Conservation (phyloP, 148 eudicot species). For the Rhododendron henanense region DNA sequence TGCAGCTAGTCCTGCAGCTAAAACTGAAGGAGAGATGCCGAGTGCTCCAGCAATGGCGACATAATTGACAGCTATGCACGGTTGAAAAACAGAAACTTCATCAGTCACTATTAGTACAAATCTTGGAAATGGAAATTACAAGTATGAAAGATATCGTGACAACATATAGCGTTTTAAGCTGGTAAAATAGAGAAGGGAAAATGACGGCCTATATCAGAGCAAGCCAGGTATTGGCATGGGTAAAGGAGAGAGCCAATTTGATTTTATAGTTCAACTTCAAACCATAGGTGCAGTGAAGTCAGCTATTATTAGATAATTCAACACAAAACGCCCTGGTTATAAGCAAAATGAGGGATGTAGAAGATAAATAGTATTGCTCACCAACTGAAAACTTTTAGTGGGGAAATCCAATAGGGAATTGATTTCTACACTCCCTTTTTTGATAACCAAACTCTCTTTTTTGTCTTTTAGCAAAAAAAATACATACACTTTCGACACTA, state of each 20-base stretch:
- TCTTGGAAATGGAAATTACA: background rate
- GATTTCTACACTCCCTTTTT: no score
- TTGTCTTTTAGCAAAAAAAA: no score
- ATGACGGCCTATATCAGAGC: background rate
- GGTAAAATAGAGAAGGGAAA: background rate
- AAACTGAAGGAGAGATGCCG: conserved; percentile 71
- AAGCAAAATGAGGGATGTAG: background rate
- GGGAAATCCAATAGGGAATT: background rate
- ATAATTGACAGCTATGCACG: conserved; percentile 82
- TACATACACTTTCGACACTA: no score
- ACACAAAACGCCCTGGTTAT: background rate
- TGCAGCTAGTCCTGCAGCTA: conserved; percentile 97
- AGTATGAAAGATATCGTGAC: background rate
- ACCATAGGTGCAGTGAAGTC: background rate
- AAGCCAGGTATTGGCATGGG: background rate
- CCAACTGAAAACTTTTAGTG: background rate
- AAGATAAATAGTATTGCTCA: background rate
- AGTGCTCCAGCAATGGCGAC: conserved; percentile 86
- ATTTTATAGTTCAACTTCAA: background rate
- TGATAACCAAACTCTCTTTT: no score
- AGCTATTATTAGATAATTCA: background rate
- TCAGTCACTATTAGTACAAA: conserved; percentile 9
- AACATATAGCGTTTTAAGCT: background rate
- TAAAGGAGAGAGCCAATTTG: background rate
- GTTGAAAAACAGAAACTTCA: conserved; percentile 8